Base-by-base conservation (phyloP, 2,329 filamentous ascomycete genomes). In the Ophidiomyces ophidiicola region DNA sequence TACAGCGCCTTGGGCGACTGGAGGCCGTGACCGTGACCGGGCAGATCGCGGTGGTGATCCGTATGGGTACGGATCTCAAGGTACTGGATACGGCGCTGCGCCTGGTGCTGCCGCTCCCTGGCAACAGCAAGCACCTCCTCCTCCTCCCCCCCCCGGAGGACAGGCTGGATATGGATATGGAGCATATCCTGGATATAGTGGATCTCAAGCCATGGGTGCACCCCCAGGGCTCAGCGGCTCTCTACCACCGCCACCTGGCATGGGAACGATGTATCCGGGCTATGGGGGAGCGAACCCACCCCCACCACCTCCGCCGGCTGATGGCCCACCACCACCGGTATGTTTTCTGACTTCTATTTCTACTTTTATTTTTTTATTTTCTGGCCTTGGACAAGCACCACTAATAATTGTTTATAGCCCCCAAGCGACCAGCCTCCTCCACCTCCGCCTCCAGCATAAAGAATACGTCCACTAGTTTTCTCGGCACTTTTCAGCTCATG, bases 361-460 rank as follows among this genome's bases (percentile, higher is more conserved):
- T 18, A 18, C 17, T 39, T 4, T 5, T 15, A 20, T 19, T 15
- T 10, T 26, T 18, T 14, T 7, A 23, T 12, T 21, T 7, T n/a
- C 7, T 36, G 11, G 17, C 20, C 14, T 4, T 33, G 36, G 15
- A 40, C 19, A 17, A 32, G 7, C 32, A 41, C n/a, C n/a, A 41
- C 51, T 54, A 49, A 56, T 11, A 7, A 39, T 28, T 36, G 23
- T 12, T n/a, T 43, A 35, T 43, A 62, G 48, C 63, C 64, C 28
- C 67, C 68, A 11, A 70, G 70, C 49, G 71, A 76, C 43, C 67
- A 69, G 45, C 72, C 72, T 46, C 77, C 76, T 15, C 77, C 80
- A 17, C 76, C 76, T 25, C 72, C 72, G 38, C 75, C 76, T 28
- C 57, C 61, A n/a, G 53, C 55, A 36, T 61, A 46, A 53, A 33